Evolutionary conservation across 2,329 filamentous ascomycete genomes (phyloP), one percentile per base, ranked within the genome.

Genomic region (Cordyceps fumosorosea): DNA sequence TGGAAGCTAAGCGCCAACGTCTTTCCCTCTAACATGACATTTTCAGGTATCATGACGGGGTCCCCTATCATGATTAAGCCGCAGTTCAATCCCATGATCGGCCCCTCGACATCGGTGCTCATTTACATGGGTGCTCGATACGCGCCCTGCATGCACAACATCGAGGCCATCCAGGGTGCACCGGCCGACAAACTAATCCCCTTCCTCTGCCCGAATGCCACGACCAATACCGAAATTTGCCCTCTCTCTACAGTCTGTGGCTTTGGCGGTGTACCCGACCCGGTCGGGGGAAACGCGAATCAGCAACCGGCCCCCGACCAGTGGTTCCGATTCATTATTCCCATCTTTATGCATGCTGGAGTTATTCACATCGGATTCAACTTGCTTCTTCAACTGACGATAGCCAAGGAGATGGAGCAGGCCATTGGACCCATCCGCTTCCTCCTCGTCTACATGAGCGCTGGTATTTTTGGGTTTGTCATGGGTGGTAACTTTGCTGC

Each of bases 41-140:
- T 65, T 26, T 52, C 20, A 92, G 89, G 82, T 58, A 81, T 89
- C 67, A 77, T 93, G 34, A 97, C 93, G 1, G 89, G 89, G 60
- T 88, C 89, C 26, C 84, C 89, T 22, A 91, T 91, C 70, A 84
- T 87, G 77, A 93, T 87, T 58, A 84, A 93, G 62, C 95, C 95
- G 1, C 83, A 82, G 18, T 96, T 99, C 78, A 99, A 98, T 76
- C 89, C 90, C 63, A 96, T 99, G 91, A 96, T 99, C 70, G 95
- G 95, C 0, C 95, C 95, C 1, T 96, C 93, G 5, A 84, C 88
- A 1, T 91, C 91, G 68, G 86, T 98, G 26, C 85, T 96, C 69
- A 96, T 98, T 78, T 96, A 96, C 75, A 96, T 99, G 91, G 95
- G 95, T 63, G 91, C 93, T 47, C 88, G 95, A 65, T 99, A 90